phyloP scores from a whole-genome alignment of 345 rosid genomes.

The Cardamine occulta region DNA sequence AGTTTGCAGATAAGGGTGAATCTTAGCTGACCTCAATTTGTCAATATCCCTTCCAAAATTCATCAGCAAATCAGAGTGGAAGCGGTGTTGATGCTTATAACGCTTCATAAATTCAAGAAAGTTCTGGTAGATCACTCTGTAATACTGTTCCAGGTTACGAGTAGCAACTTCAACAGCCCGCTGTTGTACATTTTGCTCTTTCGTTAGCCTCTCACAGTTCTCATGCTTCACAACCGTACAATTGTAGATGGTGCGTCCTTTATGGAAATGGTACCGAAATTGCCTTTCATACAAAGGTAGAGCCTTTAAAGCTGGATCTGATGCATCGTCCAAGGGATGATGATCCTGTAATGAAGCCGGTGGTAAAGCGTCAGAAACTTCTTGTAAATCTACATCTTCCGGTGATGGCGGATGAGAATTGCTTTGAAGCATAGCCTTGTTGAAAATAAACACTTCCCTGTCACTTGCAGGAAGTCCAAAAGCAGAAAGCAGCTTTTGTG shows the following conservation, averaged over 20 bases:
- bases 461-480: conserved; percentile 77
- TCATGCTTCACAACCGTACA: conserved; percentile 61
- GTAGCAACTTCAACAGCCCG: conserved; percentile 87
- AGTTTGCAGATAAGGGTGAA: conserved; percentile 78
- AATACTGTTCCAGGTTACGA: conserved; percentile 81
- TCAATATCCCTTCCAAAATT: conserved; percentile 79
- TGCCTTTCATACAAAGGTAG: conserved; percentile 89
- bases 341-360: conserved; percentile 57
- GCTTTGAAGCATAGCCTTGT: conserved; percentile 71
- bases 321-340: conserved; percentile 84
- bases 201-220: conserved; percentile 68
- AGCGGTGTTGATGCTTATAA: conserved; percentile 69
- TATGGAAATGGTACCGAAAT: conserved; percentile 75
- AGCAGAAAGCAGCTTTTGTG: conserved; percentile 70
- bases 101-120: conserved; percentile 86
- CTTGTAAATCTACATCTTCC: conserved; percentile 62
- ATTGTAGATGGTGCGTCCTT: conserved; percentile 60
- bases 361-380: conserved; percentile 59
- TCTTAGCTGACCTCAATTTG: conserved; percentile 72
- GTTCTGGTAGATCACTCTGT: conserved; percentile 73
- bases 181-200: conserved; percentile 89
- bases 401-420: conserved; percentile 65
- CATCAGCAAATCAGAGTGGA: conserved; percentile 72
- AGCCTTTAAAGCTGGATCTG: conserved; percentile 94
- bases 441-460: conserved; percentile 76